Evolutionary conservation across 345 rosid species (phyloP).

Genomic region (Fremontodendron californicum): DNA sequence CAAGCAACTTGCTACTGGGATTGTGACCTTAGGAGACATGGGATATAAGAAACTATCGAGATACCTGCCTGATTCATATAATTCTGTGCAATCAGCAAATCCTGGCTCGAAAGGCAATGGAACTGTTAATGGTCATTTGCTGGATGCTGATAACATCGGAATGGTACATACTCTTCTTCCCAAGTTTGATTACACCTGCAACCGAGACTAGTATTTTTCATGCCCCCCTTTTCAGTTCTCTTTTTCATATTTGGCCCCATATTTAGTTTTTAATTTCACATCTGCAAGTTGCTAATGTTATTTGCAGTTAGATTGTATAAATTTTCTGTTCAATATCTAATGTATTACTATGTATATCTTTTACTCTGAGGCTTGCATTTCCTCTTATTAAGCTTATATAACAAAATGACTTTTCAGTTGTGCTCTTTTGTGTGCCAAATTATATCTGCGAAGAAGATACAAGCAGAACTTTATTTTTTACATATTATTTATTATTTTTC

Average conservation of each 20-base stretch:
- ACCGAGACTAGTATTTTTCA: not conserved
- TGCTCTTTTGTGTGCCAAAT: not conserved
- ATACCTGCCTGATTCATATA: slow-evolving; percentile 65
- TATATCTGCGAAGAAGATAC: not conserved
- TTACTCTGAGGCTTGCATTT: not conserved
- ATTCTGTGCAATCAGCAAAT: slow-evolving; percentile 35
- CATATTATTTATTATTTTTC: too few species aligned
- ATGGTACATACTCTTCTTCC: slow-evolving; percentile 49
- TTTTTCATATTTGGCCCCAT: not conserved
- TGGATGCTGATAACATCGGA: slow-evolving; percentile 72
- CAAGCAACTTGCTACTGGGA: slow-evolving; percentile 87
- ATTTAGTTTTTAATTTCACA: not conserved
- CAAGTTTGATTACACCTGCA: slow-evolving; percentile 1
- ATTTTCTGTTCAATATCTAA: not conserved
- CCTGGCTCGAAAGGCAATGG: slow-evolving; percentile 59
- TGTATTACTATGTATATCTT: not conserved
- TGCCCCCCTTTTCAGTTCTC: not conserved
- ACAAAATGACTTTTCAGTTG: not conserved
- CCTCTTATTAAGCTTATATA: not conserved
- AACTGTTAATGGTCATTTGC: slow-evolving; percentile 44
- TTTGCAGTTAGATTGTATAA: not conserved
- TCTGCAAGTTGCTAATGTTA: not conserved
- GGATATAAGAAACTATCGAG: slow-evolving; percentile 67
- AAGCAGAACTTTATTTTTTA: not conserved
- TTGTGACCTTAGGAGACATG: slow-evolving; percentile 76